These are phyloP conservation scores for Canavalia gladiata DNA, from an alignment of 306 rosid species.

Conservation along the genomic window DNA sequence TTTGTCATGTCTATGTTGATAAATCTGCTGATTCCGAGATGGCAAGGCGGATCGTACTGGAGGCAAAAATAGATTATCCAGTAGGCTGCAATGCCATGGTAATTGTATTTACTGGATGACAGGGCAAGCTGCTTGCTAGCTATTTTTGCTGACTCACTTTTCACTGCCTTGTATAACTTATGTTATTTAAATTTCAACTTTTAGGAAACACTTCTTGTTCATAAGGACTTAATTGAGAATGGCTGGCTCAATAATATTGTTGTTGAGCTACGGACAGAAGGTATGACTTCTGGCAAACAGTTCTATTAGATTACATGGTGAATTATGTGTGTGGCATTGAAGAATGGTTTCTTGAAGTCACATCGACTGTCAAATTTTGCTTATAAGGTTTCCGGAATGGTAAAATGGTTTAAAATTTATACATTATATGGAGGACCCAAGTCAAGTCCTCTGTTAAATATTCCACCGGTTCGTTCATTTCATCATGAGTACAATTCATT, in stretches of 20 bases:
- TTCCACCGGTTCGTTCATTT: slow-evolving; percentile 75
- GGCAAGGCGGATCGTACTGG: slow-evolving; percentile 81
- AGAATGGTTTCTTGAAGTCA: slow-evolving; percentile 11
- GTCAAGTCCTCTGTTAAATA: slow-evolving; percentile 70
- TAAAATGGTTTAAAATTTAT: slow-evolving; percentile 35
- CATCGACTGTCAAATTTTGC: not conserved
- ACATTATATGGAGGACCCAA: slow-evolving; percentile 87
- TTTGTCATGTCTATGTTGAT: slow-evolving; percentile 93
- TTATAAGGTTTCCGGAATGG: slow-evolving; percentile 32
- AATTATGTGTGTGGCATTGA: slow-evolving; percentile 5
- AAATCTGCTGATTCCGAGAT: slow-evolving; percentile 91
- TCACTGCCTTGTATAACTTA: slow-evolving; percentile 24
- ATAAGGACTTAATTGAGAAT: slow-evolving; percentile 67
- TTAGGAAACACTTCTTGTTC: slow-evolving; percentile 98
- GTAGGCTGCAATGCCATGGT: slow-evolving; percentile 99
- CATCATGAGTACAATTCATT: slow-evolving; percentile 91
- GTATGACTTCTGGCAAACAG: slow-evolving; percentile 53
- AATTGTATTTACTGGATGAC: slow-evolving; percentile 44
- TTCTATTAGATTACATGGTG: slow-evolving; percentile 11
- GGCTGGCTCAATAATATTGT: slow-evolving; percentile 68
- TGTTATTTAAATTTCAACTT: slow-evolving; percentile 46
- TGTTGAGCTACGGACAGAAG: slow-evolving; percentile 77
- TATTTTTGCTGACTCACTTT: slow-evolving; percentile 29
- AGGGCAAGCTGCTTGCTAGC: slow-evolving; percentile 21
- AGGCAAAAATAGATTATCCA: slow-evolving; percentile 96